Evolutionary conservation across 1,139 yeast species (phyloP).

Genomic region (Zygoascus hellenicus): DNA sequence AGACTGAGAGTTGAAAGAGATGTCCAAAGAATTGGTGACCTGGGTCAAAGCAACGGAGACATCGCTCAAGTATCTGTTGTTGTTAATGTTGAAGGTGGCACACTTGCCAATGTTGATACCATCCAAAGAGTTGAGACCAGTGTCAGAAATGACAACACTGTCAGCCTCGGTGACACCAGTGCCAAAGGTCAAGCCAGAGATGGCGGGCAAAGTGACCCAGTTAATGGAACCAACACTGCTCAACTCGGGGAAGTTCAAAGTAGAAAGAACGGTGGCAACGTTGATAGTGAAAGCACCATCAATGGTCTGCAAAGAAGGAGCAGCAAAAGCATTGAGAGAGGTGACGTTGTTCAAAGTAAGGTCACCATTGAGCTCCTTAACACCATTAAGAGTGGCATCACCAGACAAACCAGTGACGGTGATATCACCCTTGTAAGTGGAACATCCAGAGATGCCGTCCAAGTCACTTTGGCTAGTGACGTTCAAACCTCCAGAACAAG

Average conservation of each 20-base stretch:
- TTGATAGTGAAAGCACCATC: constrained; percentile 61
- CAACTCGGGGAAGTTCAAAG: constrained; percentile 72
- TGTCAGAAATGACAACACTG: constrained; percentile 74
- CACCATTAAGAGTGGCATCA: constrained; percentile 48
- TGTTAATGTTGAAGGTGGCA: constrained; percentile 78
- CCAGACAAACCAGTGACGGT: constrained; percentile 51
- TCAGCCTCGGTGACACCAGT: constrained; percentile 71
- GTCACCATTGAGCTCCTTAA: constrained; percentile 70
- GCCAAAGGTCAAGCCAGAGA: constrained; percentile 61
- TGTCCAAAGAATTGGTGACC: constrained; percentile 67
- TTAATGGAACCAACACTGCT: constrained; percentile 72
- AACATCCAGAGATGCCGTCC: constrained; percentile 67
- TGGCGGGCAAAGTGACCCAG: constrained; percentile 82
- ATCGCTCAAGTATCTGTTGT: constrained; percentile 70
- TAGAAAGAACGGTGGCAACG: constrained; percentile 59
- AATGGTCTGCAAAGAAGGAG: constrained; percentile 71
- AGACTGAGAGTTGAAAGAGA: constrained; percentile 77
- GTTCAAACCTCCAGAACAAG: constrained; percentile 25
- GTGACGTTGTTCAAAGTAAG: constrained; percentile 63
- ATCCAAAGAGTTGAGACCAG: constrained; percentile 67
- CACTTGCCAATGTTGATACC: constrained; percentile 77
- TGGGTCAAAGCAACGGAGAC: constrained; percentile 65
- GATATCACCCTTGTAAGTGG: constrained; percentile 75
- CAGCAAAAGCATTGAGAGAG: constrained; percentile 55
- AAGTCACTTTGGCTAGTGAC: constrained; percentile 69